Conservation (phyloP, 2,329 filamentous ascomycete species). For the Calonectria montana region DNA sequence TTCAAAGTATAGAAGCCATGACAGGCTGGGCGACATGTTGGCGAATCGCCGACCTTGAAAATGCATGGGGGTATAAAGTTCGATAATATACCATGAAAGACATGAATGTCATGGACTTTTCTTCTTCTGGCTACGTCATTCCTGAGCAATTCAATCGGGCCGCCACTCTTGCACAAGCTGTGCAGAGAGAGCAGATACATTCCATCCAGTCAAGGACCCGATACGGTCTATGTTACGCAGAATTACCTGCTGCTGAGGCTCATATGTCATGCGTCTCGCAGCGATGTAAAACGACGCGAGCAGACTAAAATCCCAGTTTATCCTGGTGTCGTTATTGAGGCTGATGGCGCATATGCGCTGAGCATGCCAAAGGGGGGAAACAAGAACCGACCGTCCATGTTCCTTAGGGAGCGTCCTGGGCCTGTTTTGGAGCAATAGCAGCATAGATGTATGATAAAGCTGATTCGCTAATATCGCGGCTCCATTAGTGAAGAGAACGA, state of each 20-base stretch:
- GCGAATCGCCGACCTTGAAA: conserved; percentile 64
- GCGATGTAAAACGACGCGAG: conserved; percentile 58
- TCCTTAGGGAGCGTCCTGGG: conserved; percentile 55
- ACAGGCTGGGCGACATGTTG: conserved; percentile 66
- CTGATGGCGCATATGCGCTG: conserved; percentile 62
- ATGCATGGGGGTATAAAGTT: conserved; percentile 52
- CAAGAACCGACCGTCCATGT: conserved; percentile 44
- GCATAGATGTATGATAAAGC: conserved; percentile 66
- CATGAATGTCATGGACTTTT: background rate
- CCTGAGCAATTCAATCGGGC: conserved; percentile 27
- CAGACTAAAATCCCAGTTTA: conserved; percentile 61
- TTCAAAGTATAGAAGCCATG: conserved; percentile 61
- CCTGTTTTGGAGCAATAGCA: conserved; percentile 62
- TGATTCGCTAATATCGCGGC: conserved; percentile 63
- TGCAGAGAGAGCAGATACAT: conserved; percentile 37
- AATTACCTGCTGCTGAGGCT: conserved; percentile 57
- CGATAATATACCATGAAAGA: conserved; percentile 21
- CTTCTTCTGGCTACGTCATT: conserved; percentile 2
- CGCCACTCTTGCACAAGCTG: conserved; percentile 45
- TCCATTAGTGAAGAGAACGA: conserved; percentile 52
- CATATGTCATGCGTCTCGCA: conserved; percentile 60
- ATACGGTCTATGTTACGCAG: conserved; percentile 53
- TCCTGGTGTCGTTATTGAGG: conserved; percentile 56
- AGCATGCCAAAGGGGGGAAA: conserved; percentile 61
- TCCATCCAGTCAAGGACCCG: conserved; percentile 56